Evolutionary conservation across 129 eudicot species (phyloP).

Genomic region (Helianthus annuus): HanXRQr2.0-SUNRISE NC_035441.2:60693895-60694394

Average conservation of each 20-base stretch:
- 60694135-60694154: slow-evolving; percentile 97
- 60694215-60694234: background rate
- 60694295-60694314: slow-evolving; percentile 75
- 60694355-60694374: slow-evolving; percentile 7
- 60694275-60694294: slow-evolving; percentile 92
- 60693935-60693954: slow-evolving; percentile 15
- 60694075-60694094: slow-evolving; percentile 92
- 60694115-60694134: slow-evolving; percentile 79
- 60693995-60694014: slow-evolving; percentile 96
- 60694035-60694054: slow-evolving; percentile 98
- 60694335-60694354: background rate
- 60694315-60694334: slow-evolving; percentile 25
- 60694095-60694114: slow-evolving; percentile 92
- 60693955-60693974: slow-evolving; percentile 99
- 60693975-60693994: slow-evolving; percentile 95
- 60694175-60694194: background rate
- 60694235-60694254: slow-evolving; percentile 51
- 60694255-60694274: slow-evolving; percentile 94
- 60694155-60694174: slow-evolving; percentile 59
- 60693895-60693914: too few species aligned
- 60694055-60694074: slow-evolving; percentile 99
- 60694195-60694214: background rate
- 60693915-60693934: background rate
- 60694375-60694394: background rate
- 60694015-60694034: slow-evolving; percentile 99